Evolutionary conservation across 73 alveolate genomes (phyloP).

Genomic region (Stentor coeruleus): DNA sequence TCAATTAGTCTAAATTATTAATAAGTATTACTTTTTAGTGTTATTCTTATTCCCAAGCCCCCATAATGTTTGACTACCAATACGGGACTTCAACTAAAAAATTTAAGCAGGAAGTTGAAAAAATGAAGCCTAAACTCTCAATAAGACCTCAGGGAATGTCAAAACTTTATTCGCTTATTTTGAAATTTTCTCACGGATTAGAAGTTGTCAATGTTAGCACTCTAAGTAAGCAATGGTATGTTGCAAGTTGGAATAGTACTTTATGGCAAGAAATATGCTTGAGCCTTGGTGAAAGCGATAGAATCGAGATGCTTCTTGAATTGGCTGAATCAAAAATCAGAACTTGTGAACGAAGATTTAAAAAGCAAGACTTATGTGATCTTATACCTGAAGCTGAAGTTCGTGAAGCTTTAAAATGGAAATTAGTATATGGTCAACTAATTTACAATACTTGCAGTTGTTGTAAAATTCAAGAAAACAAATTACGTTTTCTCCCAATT

Average conservation of each 20-base stretch:
- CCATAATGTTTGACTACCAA: slow-evolving; percentile 27
- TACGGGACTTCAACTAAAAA: slow-evolving; percentile 15
- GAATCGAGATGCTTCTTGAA: background rate
- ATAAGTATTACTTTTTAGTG: no score
- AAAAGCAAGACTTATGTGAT: background rate
- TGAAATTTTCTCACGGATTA: background rate
- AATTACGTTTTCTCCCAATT: background rate
- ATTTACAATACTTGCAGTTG: slow-evolving; percentile 13
- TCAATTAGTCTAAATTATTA: no score
- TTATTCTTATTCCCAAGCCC: no score
- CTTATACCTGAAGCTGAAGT: background rate
- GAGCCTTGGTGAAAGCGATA: background rate
- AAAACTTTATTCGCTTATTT: background rate
- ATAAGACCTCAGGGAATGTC: no score
- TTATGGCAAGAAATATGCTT: slow-evolving; percentile 2
- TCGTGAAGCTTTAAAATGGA: background rate
- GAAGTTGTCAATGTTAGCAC: background rate
- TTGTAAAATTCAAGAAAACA: background rate
- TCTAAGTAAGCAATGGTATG: background rate
- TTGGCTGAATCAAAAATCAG: background rate
- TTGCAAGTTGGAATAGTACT: slow-evolving; percentile 4
- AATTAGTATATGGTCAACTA: background rate
- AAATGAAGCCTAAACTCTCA: background rate
- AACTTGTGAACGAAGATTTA: background rate
- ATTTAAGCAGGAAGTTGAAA: background rate